Evolutionary conservation across 768 basidiomycete species (phyloP).

Genomic region (Tricholoma sp.): DNA sequence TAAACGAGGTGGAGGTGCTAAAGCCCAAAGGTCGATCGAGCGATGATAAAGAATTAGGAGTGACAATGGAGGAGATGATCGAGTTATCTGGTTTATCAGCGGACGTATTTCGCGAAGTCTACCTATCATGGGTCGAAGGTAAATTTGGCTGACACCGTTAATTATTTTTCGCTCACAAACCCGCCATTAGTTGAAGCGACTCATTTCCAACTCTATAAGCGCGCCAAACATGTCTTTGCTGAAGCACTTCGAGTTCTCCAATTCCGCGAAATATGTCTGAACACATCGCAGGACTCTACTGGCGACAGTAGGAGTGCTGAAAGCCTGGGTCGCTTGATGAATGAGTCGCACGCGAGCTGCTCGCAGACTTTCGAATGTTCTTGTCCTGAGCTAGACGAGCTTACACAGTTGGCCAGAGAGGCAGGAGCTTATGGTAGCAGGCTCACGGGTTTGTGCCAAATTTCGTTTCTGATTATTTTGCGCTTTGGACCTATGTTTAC

Average conservation of each 20-base stretch:
- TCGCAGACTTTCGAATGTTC: conserved; percentile 69
- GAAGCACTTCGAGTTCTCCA: conserved; percentile 79
- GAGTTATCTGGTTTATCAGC: conserved; percentile 51
- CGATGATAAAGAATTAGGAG: conserved; percentile 47
- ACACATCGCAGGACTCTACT: conserved; percentile 14
- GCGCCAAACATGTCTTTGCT: conserved; percentile 74
- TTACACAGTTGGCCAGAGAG: conserved; percentile 56
- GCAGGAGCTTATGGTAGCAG: conserved; percentile 79
- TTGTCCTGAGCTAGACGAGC: conserved; percentile 69
- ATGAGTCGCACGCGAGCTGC: conserved; percentile 73
- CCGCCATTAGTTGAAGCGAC: conserved; percentile 61
- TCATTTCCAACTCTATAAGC: conserved; percentile 78
- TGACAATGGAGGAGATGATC: conserved; percentile 74
- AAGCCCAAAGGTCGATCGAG: conserved; percentile 31
- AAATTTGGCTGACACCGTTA: conserved; percentile 17
- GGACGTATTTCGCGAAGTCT: conserved; percentile 56
- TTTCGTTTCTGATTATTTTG: neutral
- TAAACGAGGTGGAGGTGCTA: conserved; percentile 46
- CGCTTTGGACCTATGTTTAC: neutral
- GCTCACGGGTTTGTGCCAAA: conserved; percentile 57
- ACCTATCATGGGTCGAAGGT: conserved; percentile 80
- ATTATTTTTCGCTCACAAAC: neutral
- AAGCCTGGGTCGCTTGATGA: conserved; percentile 68
- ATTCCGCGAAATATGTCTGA: conserved; percentile 66
- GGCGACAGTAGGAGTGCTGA: conserved; percentile 30